These are phyloP conservation scores for Nakazawaea wickerhamii DNA, from an alignment of 805 yeast species.

Conservation along the genomic window DNA sequence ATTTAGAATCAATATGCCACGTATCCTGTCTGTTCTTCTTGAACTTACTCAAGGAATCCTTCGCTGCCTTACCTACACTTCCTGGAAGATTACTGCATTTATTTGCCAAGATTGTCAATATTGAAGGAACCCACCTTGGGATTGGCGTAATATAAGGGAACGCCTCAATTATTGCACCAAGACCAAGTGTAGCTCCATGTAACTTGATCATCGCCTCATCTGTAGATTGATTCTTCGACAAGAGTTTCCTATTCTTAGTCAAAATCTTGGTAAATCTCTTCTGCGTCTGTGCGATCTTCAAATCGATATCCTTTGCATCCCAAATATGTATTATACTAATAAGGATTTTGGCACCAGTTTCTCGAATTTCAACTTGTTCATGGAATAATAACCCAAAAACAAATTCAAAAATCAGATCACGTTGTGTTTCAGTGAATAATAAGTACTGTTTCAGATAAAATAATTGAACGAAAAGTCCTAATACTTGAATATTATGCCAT, in stretches of 20 bases:
- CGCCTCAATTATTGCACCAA: constrained; percentile 84
- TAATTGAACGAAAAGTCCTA: constrained; percentile 66
- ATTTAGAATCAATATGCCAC: constrained; percentile 84
- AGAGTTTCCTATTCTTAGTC: constrained; percentile 24
- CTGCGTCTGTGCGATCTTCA: constrained; percentile 33
- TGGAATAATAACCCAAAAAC: constrained; percentile 52
- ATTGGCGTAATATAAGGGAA: constrained; percentile 90
- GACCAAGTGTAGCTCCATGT: constrained; percentile 85
- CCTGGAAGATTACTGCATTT: constrained; percentile 73
- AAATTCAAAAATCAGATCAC: constrained; percentile 43
- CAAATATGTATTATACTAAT: constrained; percentile 72
- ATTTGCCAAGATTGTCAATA: constrained; percentile 63
- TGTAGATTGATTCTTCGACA: constrained; percentile 26
- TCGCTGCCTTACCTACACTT: constrained; percentile 75
- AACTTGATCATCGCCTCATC: constrained; percentile 40
- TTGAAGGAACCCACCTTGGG: constrained; percentile 81
- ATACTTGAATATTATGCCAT: constrained; percentile 58
- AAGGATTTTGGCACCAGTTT: constrained; percentile 64
- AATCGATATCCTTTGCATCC: constrained; percentile 40
- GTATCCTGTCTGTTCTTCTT: constrained; percentile 92
- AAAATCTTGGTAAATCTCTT: constrained; percentile 39
- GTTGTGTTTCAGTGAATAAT: constrained; percentile 41
- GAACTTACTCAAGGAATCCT: constrained; percentile 73
- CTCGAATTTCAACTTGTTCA: constrained; percentile 68
- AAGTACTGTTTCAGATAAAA: constrained; percentile 67